A percentile compares a stretch with the other conserved stretches of the same genome.
Evolutionary conservation across 176 grass and related monocot genomes (phyloP).

Genomic region (Paspalum notatum): DNA sequence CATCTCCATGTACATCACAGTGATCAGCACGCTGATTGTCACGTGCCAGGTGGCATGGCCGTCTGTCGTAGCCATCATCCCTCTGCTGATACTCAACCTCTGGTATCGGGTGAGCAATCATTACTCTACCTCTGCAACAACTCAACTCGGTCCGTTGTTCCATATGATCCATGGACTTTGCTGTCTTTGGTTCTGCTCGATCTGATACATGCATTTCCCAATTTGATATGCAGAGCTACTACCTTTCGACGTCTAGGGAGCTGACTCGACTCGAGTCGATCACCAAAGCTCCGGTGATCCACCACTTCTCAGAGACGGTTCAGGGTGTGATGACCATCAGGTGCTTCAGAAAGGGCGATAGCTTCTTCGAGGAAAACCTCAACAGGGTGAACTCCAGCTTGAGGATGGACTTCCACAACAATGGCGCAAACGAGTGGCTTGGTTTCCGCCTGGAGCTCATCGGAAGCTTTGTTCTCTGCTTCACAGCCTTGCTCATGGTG

Average conservation of each 20-base stretch:
- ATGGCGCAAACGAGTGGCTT: slow-evolving; percentile 95
- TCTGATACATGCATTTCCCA: background rate
- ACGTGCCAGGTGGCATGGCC: slow-evolving; percentile 96
- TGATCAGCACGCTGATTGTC: slow-evolving; percentile 65
- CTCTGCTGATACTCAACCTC: slow-evolving; percentile 75
- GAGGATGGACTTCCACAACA: slow-evolving; percentile 98
- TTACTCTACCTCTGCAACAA: background rate
- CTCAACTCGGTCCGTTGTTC: too few species aligned
- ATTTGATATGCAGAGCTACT: slow-evolving; percentile 60
- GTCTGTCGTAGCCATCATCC: slow-evolving; percentile 67
- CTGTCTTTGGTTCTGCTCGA: background rate
- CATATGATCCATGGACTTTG: background rate
- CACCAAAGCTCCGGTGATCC: slow-evolving; percentile 98
- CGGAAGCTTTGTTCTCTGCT: slow-evolving; percentile 81
- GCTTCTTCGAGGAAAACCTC: slow-evolving; percentile 79
- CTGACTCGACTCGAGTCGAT: slow-evolving; percentile 92
- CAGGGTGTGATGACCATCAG: slow-evolving; percentile 91
- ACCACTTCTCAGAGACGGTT: slow-evolving; percentile 98
- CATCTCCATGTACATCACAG: slow-evolving; percentile 81
- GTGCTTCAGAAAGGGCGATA: slow-evolving; percentile 79
- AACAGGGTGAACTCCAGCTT: slow-evolving; percentile 86
- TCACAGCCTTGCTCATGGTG: slow-evolving; percentile 89
- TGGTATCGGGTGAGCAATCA: slow-evolving; percentile 80
- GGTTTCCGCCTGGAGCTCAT: slow-evolving; percentile 85
- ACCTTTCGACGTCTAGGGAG: slow-evolving; percentile 84